Percentiles rank a stretch among this genome's conserved stretches.
These are phyloP conservation scores for Ascochyta clinopodiicola DNA, from an alignment of 2,329 filamentous ascomycete genomes.

Conservation along the genomic window DNA sequence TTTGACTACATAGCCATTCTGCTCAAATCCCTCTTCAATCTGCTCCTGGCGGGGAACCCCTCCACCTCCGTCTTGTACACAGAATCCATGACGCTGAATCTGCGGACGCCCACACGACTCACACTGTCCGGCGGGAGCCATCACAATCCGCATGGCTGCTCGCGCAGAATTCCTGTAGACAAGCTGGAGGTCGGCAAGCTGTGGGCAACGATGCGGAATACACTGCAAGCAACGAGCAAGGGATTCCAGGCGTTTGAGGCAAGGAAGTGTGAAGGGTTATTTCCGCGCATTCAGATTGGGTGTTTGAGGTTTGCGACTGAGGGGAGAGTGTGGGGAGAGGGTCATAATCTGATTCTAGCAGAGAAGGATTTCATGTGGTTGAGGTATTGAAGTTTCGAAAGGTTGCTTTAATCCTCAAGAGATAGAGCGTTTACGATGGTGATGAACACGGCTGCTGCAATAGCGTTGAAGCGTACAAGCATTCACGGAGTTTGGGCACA, in stretches of 20 bases:
- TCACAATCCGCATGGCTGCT: slow-evolving; percentile 20
- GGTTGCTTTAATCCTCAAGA: no score
- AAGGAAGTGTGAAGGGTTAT: slow-evolving; percentile 29
- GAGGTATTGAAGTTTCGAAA: slow-evolving; percentile 23
- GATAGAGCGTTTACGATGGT: background rate
- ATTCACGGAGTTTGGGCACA: slow-evolving; percentile 7
- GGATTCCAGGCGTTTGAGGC: slow-evolving; percentile 36
- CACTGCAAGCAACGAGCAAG: slow-evolving; percentile 35
- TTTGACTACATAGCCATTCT: slow-evolving; percentile 44
- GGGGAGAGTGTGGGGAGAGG: slow-evolving; percentile 36
- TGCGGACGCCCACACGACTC: slow-evolving; percentile 37
- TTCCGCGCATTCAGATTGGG: slow-evolving; percentile 39
- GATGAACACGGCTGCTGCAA: background rate
- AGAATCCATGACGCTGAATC: slow-evolving; percentile 36
- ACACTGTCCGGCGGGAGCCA: slow-evolving; percentile 17
- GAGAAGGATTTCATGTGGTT: slow-evolving; percentile 41
- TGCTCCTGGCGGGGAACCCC: slow-evolving; percentile 29
- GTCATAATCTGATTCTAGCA: slow-evolving; percentile 39
- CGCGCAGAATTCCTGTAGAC: slow-evolving; percentile 30
- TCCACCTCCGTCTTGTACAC: slow-evolving; percentile 34
- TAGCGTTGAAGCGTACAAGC: slow-evolving; percentile 1
- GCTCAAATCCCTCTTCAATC: slow-evolving; percentile 35
- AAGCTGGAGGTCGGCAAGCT: slow-evolving; percentile 28
- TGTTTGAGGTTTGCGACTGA: slow-evolving; percentile 36
- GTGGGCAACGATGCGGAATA: slow-evolving; percentile 34